Percentiles rank a stretch among this genome's conserved stretches.
These are phyloP conservation scores for Jatropha curcas DNA, from an alignment of 345 rosid species.

Conservation along the genomic window DNA sequence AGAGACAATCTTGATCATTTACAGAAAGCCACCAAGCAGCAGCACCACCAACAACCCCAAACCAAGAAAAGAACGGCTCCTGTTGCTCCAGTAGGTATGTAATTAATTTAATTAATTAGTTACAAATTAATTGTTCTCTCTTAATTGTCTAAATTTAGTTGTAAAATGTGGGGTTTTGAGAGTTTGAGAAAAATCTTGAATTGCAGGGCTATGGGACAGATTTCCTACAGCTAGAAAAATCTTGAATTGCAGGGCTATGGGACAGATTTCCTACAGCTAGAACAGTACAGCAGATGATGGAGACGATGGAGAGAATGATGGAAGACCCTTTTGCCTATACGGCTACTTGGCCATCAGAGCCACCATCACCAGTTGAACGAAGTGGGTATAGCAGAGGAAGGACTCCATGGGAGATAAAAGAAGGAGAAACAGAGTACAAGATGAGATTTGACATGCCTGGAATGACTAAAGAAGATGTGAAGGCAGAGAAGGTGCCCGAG, in stretches of 20 bases:
- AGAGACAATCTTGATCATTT: slow-evolving; percentile 47
- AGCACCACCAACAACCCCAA: slow-evolving; percentile 25
- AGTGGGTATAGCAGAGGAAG: slow-evolving; percentile 51
- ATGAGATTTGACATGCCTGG: slow-evolving; percentile 80
- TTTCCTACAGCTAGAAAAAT: too few species aligned
- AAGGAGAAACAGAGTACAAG: slow-evolving; percentile 48
- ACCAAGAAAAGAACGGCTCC: slow-evolving; percentile 42
- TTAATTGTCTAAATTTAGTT: too few species aligned
- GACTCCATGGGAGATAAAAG: slow-evolving; percentile 69
- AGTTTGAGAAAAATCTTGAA: too few species aligned
- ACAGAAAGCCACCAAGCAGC: slow-evolving; percentile 37
- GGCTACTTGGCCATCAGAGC: slow-evolving; percentile 33
- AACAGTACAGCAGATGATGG: slow-evolving; percentile 69
- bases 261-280: slow-evolving; percentile 53
- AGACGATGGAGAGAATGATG: slow-evolving; percentile 61
- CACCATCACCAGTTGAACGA: slow-evolving; percentile 10
- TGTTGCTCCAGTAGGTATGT: slow-evolving; percentile 43
- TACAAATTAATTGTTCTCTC: too few species aligned
- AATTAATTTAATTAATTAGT: neutral
- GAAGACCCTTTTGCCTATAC: slow-evolving; percentile 45
- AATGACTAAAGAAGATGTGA: slow-evolving; percentile 61
- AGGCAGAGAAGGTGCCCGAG: slow-evolving; percentile 47
- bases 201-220: too few species aligned
- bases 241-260: slow-evolving; percentile 23
- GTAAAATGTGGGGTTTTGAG: too few species aligned